Base-by-base conservation (phyloP, 495 filamentous ascomycete genomes). In the Penicillium malachiteum region DNA sequence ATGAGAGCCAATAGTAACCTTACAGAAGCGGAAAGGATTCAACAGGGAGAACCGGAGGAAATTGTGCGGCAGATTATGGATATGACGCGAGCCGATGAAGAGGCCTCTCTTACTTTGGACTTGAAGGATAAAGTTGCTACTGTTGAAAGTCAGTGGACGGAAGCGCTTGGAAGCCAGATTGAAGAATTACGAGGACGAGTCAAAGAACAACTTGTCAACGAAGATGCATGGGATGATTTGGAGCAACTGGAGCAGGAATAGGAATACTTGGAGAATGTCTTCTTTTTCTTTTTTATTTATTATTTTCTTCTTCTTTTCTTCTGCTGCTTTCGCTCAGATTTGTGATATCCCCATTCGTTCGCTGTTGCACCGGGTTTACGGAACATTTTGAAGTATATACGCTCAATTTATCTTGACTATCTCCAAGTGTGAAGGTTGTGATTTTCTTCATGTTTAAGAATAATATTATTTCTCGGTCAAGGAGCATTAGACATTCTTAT, bases 121-220 rank as follows among this genome's bases (percentile, higher is more conserved):
- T 68, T 96, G 56, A 92, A 96, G 69, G 92, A 96, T 56, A 93
- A 91, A 69, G 92, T 97, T 10, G 79, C 84, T 44, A 84, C 91
- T 38, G 86, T 98, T 46, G 94, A 97, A 71, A 87, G 89, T 21
- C 90, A 94, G 70, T 98, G 94, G 85, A 67, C 72, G 11, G 86
- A 88, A 62, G 87, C 84, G 12, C 64, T 90, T 14, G 87, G 87
- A 10, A 77, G 77, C 43, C 75, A 82, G 54, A 73, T 89, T 54
- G 77, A 78, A 55, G 78, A 70, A 8, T 70, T 79, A 50, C 77
- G 78, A 54, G 71, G 78, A 61, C 72, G 86, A 43, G 83, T 90
- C 0, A 81, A 81, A 14, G 80, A 76, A n/a, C 87, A 81, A 68
- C 72, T 92, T 60, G 57, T 87, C 43, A 80, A 79, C 57, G 81